Evolutionary conservation across 495 filamentous ascomycete genomes (phyloP).

Genomic region (Chaetomidium leptoderma): DNA sequence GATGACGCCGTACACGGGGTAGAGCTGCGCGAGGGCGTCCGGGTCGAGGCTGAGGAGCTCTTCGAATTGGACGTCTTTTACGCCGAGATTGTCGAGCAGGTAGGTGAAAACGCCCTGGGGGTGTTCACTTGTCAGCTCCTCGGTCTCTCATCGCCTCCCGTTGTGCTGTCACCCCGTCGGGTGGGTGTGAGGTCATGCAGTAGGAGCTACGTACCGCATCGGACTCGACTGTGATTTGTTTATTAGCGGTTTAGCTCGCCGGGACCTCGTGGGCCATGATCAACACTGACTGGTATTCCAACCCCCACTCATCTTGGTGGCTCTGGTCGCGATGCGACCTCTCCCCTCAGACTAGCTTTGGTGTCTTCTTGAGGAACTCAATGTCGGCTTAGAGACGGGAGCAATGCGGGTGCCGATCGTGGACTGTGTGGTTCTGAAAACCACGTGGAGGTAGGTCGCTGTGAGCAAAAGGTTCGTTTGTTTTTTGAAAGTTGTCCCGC

Average conservation of each 20-base stretch:
- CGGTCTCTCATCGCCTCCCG: background rate
- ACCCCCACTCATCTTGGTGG: conserved; percentile 51
- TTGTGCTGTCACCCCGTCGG: background rate
- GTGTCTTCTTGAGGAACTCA: background rate
- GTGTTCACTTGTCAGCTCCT: conserved; percentile 15
- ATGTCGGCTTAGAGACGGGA: background rate
- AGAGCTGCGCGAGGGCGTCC: conserved; percentile 68
- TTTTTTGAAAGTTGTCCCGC: too few species aligned
- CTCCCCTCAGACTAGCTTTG: background rate
- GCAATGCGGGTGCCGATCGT: background rate
- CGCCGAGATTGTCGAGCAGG: conserved; percentile 85
- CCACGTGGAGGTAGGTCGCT: background rate
- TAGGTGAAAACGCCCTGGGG: conserved; percentile 92
- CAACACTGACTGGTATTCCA: conserved; percentile 53
- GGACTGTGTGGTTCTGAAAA: background rate
- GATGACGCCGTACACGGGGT: conserved; percentile 92
- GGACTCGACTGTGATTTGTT: conserved; percentile 70
- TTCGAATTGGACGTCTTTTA: conserved; percentile 92
- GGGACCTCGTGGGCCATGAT: background rate
- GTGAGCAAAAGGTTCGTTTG: too few species aligned
- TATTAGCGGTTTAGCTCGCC: conserved; percentile 28
- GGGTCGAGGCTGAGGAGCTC: conserved; percentile 89
- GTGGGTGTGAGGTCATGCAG: conserved; percentile 7
- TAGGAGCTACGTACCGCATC: conserved; percentile 66
- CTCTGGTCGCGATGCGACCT: background rate